Evolutionary conservation across 306 rosid genomes (phyloP).

Genomic region (Begonia loranthoides): DNA sequence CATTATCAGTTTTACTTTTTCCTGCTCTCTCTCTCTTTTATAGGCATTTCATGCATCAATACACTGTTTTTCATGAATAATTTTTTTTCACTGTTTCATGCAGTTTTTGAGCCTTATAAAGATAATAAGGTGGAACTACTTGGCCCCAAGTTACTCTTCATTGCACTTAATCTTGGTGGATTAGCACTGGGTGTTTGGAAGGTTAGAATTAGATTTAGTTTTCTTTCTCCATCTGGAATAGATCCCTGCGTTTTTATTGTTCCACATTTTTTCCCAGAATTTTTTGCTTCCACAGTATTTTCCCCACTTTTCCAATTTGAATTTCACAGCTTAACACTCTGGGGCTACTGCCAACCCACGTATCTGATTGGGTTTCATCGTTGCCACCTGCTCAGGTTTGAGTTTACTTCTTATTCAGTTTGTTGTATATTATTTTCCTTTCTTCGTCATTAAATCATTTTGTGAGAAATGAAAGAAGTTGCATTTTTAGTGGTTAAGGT

Average conservation of each 20-base stretch:
- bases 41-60: no score
- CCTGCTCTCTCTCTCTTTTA: background rate
- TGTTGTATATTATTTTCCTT: conserved; percentile 1
- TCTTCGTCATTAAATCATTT: background rate
- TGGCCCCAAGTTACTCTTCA: conserved; percentile 77
- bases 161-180: conserved; percentile 92
- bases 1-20: background rate
- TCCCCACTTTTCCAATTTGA: background rate
- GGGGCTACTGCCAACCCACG: conserved; percentile 95
- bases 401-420: conserved; percentile 5
- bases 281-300: background rate
- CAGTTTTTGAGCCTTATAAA: conserved; percentile 98
- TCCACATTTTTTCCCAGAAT: background rate
- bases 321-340: conserved; percentile 68
- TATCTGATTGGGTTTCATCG: conserved; percentile 97
- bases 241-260: background rate
- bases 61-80: no score
- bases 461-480: background rate
- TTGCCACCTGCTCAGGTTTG: conserved; percentile 84
- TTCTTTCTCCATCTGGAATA: background rate
- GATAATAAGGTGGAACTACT: conserved; percentile 88
- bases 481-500: background rate
- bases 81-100: conserved; percentile 4
- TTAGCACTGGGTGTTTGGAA: conserved; percentile 73
- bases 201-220: conserved; percentile 13